Percentiles rank a stretch among this genome's conserved stretches.
These are phyloP conservation scores for Mangifera indica DNA, from an alignment of 345 rosid genomes.

Conservation along the genomic window DNA sequence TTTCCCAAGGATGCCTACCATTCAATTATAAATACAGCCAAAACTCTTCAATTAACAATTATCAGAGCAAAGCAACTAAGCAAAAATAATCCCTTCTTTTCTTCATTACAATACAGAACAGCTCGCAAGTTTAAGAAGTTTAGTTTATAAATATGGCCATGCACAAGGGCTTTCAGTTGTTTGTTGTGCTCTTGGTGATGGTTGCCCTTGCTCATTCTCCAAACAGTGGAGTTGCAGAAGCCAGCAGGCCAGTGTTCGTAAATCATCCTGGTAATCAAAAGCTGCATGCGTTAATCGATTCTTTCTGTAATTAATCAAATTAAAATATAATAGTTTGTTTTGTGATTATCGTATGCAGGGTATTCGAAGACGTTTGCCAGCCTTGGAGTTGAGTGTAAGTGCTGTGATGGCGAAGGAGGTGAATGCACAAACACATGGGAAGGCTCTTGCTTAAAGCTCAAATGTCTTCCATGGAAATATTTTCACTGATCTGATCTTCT, in stretches of 20 bases:
- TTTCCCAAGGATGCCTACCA: not conserved
- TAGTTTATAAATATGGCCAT: not conserved
- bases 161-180: not conserved
- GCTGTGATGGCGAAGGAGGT: conserved; percentile 41
- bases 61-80: not conserved
- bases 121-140: not conserved
- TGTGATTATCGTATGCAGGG: conserved; percentile 18
- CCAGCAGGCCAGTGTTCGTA: conserved; percentile 9
- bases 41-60: not conserved
- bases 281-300: not conserved
- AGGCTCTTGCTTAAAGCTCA: conserved; percentile 36
- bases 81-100: not conserved
- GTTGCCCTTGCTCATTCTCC: not conserved
- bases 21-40: not conserved
- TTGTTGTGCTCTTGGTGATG: conserved; percentile 6
- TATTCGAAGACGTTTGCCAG: conserved; percentile 26
- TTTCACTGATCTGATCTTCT: conserved; percentile 1
- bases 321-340: not conserved
- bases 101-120: not conserved
- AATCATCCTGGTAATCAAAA: conserved; percentile 1
- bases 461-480: conserved; percentile 47
- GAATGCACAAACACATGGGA: conserved; percentile 41
- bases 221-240: not conserved
- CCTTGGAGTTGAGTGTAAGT: conserved; percentile 45
- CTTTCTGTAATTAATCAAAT: not conserved